Base-by-base conservation (phyloP, 208 protist species). In the Crithidia acanthocephali region DNA sequence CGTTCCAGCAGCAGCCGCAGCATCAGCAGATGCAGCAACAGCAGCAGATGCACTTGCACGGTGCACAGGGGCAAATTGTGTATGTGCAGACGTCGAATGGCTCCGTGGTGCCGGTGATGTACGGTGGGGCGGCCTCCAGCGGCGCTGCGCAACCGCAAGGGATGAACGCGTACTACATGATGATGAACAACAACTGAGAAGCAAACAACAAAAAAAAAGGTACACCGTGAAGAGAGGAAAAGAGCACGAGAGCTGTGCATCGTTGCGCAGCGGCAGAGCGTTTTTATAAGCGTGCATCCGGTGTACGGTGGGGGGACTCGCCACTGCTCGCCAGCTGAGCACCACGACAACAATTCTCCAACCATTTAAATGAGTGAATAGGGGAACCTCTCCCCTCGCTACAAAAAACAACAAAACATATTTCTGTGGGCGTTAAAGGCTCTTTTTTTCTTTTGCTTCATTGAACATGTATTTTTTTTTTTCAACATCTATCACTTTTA, bases 81-180 rank as follows among this genome's bases (percentile, higher is more conserved):
- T 76, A 69, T 35, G 40, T 76, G 60, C 70, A 62, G 28, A 42
- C 55, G 2, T 2, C 70, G 27, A 76, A 52, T 62, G 70, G 70
- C 23, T 45, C 70, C 22, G 35, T 76, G 22, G 32, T 76, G 62
- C 70, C 70, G 32, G 53, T 69, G 2, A 32, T 76, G 51, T 76
- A 48, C 62, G 32, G 62, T 20, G 69, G 69, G 13, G 22, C 62
- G 5, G 44, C 70, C n/a, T 9, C 61, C 0, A n/a, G n/a, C 50
- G 59, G 23, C n/a, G 9, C 60, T 30, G 28, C 44, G 37, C 59
- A 64, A 62, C 5, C 48, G 2, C 60, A 59, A 22, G 50, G 44
- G 32, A 56, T 76, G 70, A 64, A 30, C 33, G 40, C 60, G 4
- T 76, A 64, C 55, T 69, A 62, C 33, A 25, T 75, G 53, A 62